Percentiles rank a stretch among this genome's conserved stretches.
Evolutionary conservation across 805 yeast species (phyloP).

Genomic region (Ogataea paraovalis): DNA sequence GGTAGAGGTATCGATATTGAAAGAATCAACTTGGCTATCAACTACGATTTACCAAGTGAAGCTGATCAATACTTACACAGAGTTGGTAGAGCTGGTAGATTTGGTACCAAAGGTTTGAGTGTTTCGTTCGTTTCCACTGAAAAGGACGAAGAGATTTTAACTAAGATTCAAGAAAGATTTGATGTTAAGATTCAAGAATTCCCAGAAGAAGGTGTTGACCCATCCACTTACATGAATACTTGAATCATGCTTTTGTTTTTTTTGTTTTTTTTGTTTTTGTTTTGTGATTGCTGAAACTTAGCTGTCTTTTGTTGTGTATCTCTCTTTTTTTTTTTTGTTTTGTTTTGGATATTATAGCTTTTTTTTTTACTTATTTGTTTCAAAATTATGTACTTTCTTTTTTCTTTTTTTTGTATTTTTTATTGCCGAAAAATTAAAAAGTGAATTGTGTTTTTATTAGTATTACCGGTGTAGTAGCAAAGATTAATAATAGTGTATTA

Average conservation of each 20-base stretch:
- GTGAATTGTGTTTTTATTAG: not conserved
- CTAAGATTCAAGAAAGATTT: slow-evolving; percentile 93
- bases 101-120: slow-evolving; percentile 98
- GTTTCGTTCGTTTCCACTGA: slow-evolving; percentile 82
- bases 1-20: slow-evolving; percentile 99
- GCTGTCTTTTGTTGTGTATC: no score
- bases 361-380: not conserved
- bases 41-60: slow-evolving; percentile 93
- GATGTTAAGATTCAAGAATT: slow-evolving; percentile 92
- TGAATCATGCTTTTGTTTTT: slow-evolving; percentile 22
- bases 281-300: not conserved
- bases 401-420: not conserved
- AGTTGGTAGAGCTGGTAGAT: slow-evolving; percentile 99
- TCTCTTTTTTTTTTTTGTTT: not conserved
- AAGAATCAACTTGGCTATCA: slow-evolving; percentile 96
- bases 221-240: slow-evolving; percentile 96
- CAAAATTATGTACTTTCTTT: not conserved
- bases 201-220: slow-evolving; percentile 98
- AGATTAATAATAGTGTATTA: no score
- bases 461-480: not conserved
- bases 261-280: not conserved
- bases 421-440: not conserved
- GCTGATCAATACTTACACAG: slow-evolving; percentile 98
- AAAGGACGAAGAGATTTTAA: slow-evolving; percentile 86
- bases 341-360: not conserved